Base-by-base conservation (phyloP, 164 flowering plant genomes). In the Berberis thunbergii region DNA sequence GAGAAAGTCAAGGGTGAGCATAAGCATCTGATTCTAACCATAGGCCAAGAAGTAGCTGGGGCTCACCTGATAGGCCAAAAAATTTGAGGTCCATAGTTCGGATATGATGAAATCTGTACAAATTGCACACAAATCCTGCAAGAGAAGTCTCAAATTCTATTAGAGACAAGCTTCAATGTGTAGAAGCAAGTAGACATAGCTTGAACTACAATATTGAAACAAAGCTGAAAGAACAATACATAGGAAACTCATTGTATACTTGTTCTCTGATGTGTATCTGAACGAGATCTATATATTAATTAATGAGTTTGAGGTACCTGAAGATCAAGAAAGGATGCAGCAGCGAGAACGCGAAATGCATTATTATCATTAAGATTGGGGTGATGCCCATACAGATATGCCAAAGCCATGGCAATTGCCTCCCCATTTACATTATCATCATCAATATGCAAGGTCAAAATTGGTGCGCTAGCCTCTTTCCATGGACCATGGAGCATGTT, bases 401-500 rank as follows among this genome's bases (percentile, higher is more conserved):
- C 97, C 75, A 95, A 76, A 46, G 97, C 86, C 71, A 80, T 77
- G n/a, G 84, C 84, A 71, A 95, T 85, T 4, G 99, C 88, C 62
- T 91, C 97, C 11, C 78, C 78, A 73, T 86, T 85, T 43, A 95
- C 91, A 79, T 91, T 91, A 58, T 74, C 85, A 74, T 95, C 99
- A 75, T 95, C 99, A 43, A 91, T 79, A 59, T 84, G 84, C 83
- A 95, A 77, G 26, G 83, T 84, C 67, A 95, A 75, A 26, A 81
- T 60, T 53, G 91, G 86, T 57, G 97, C 85, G 72, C 61, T 77
- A 59, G 97, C 93, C 73, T 95, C 97, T 77, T 86, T 89, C 97
- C 99, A 91, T 3, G 96, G 99, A 59, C 96, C 99, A 61, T 87
- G 92, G 71, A 95, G 88, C 99, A 95, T 95, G 78, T 95, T 95